Evolutionary conservation across 352 stramenopile genomes (phyloP), one percentile per base, ranked within the genome.

Genomic region (Phytophthora capsici): DNA sequence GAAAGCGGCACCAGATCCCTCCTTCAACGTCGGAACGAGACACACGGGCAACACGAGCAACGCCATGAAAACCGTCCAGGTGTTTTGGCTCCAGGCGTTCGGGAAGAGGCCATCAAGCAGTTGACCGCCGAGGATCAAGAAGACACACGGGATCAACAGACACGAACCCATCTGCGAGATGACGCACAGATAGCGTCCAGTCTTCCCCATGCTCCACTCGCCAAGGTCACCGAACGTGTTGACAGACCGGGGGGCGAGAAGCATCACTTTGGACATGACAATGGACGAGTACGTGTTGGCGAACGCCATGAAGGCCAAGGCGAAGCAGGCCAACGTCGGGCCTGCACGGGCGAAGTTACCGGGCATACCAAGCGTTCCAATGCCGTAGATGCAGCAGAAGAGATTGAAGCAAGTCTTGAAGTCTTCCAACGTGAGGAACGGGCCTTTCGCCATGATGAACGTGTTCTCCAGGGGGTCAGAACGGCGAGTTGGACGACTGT

Each of bases 361-460:
- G 0, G 82, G 79, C 76, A 90, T 88, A 55, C 82, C 79, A 47
- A 91, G 78, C 22, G 82, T 89, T 23, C 82, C 82, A 49, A 91
- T 82, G 49, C 81, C 81, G 65, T 83, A 89, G 55, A 89, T 81
- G 14, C 71, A 77, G 57, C 81, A 90, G 61, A 81, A 83, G 63
- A 88, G 74, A 55, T 82, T 86, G 74, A 85, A 85, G 6, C 76
- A 66, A 19, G 65, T 57, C 57, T 88, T 89, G 57, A 69, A 58
- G 45, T 89, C 78, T 60, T 89, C 80, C 8, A 65, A 8, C 23
- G 75, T 86, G 63, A 86, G 78, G 52, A 80, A 79, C 5, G 62
- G 52, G 4, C 66, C 65, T 45, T 66, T 64, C 28, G 20, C 43
- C 55, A 70, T 71, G 43, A 37, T 59, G 17, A 52, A 46, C 19